These are phyloP conservation scores for Golubevia pallescens DNA, from an alignment of 1,284 basidiomycete genomes.

Conservation along the genomic window DNA sequence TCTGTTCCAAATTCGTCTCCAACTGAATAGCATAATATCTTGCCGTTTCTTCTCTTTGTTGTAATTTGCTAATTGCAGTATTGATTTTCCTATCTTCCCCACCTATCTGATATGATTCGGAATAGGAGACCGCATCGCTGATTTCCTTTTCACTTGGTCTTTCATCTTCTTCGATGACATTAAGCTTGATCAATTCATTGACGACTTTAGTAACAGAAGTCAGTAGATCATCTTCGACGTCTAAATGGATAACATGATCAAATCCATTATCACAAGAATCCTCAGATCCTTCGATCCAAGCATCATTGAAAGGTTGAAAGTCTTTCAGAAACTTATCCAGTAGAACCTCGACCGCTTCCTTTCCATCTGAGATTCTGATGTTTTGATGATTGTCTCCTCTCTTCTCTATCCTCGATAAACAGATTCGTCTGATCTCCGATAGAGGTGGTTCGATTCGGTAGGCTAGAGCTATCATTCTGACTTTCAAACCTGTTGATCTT, in stretches of 20 bases:
- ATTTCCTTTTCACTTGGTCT: background rate
- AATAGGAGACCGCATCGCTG: background rate
- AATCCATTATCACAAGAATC: constrained; percentile 21
- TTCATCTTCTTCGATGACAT: constrained; percentile 9
- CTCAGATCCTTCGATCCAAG: constrained; percentile 45
- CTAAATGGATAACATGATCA: constrained; percentile 33
- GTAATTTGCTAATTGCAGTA: background rate
- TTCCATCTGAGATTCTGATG: constrained; percentile 23
- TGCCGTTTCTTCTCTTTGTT: no score
- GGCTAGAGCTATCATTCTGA: constrained; percentile 40
- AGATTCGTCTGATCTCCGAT: constrained; percentile 38
- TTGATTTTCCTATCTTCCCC: background rate
- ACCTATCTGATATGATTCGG: background rate
- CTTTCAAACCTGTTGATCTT: constrained; percentile 15
- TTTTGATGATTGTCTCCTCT: constrained; percentile 57
- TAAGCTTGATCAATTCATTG: constrained; percentile 25
- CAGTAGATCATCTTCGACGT: constrained; percentile 24
- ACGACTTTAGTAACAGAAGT: constrained; percentile 7
- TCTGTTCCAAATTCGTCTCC: no score
- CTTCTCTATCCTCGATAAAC: constrained; percentile 29
- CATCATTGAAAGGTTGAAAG: constrained; percentile 36
- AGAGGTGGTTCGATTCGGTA: constrained; percentile 37
- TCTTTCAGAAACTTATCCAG: constrained; percentile 6
- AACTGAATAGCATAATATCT: no score
- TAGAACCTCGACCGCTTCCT: background rate